A percentile compares a stretch with the other conserved stretches of the same genome.
Evolutionary conservation across 1,284 basidiomycete species (phyloP).

Genomic region (Naganishia albida): DNA sequence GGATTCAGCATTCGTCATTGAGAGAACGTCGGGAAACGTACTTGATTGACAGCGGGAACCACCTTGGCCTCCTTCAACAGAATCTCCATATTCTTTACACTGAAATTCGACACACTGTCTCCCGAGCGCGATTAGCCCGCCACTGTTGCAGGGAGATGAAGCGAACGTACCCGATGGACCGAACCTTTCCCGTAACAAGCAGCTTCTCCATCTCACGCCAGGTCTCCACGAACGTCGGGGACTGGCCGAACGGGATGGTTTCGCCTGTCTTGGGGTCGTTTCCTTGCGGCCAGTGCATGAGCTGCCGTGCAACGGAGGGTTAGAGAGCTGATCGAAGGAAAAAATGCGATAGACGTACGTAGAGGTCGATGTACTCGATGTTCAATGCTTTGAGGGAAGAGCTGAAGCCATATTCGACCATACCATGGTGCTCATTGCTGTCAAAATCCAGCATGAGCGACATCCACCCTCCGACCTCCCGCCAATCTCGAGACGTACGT

Average conservation of each 20-base stretch:
- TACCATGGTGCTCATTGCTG: slow-evolving; percentile 21
- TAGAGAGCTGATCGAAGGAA: not conserved
- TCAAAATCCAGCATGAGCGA: not conserved
- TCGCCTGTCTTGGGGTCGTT: slow-evolving; percentile 22
- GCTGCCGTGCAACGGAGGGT: not conserved
- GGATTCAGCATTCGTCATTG: too few relatives aligned
- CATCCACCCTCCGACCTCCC: not conserved
- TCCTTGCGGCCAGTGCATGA: slow-evolving; percentile 34
- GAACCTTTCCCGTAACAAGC: slow-evolving; percentile 27
- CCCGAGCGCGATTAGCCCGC: too few relatives aligned
- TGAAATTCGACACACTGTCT: slow-evolving; percentile 67
- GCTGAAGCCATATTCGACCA: slow-evolving; percentile 24
- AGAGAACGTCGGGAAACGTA: slow-evolving; percentile 40
- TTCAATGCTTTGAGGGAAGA: slow-evolving; percentile 24
- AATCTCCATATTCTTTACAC: slow-evolving; percentile 62
- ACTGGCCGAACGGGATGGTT: slow-evolving; percentile 18
- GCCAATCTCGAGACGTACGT: slow-evolving; percentile 39
- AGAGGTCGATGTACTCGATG: slow-evolving; percentile 33
- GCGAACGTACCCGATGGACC: slow-evolving; percentile 32
- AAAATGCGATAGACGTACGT: slow-evolving; percentile 11
- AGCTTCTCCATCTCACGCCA: slow-evolving; percentile 33
- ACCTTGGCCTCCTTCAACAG: slow-evolving; percentile 64
- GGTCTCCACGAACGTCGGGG: slow-evolving; percentile 32
- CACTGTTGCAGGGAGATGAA: not conserved
- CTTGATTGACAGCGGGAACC: slow-evolving; percentile 74